Base-by-base conservation (phyloP, 306 rosid species). In the Quercus ilex region DNA sequence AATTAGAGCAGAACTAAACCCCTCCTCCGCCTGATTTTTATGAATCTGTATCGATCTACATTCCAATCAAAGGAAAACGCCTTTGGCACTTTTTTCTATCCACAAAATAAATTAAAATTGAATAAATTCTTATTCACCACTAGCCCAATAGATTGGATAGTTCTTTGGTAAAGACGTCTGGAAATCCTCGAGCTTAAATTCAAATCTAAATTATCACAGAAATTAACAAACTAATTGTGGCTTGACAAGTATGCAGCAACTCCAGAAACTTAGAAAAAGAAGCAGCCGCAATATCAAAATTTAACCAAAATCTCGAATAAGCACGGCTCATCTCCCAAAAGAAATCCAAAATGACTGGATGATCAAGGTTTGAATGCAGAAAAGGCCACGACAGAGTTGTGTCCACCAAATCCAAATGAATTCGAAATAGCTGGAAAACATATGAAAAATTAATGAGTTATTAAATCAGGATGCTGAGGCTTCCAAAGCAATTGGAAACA, bases 401-500 rank as follows among this genome's bases (percentile, higher is more conserved):
- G 99, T 79, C 99, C 98, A 41, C 99, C 98, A 53, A 96, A 93
- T 83, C 98, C 99, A 21, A 96, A 96, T 41, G 99, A 96, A 86
- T 91, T 96, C 52, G 99, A 93, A 77, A 96, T 93, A 55, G 90
- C 98, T 96, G 93, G 93, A 77, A 81, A 82, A 30, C 14, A 55
- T 5, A 73, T 20, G n/a, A 73, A 41, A 25, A 19, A 23, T 4
- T 52, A 9, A 25, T 78, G 56, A 83, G 55, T 49, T 15, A 49
- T 85, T 65, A 53, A 74, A 73, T 73, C 58, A 53, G 59, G 52
- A 67, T 38, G 76, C 38, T 12, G 25, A 63, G 30, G 74, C 35
- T 28, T 31, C 21, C 23, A 19, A 19, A 72, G 70, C 80, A 55
- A 38, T 52, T 12, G 52, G 25, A 30, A 43, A 58, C 10, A 76